These are phyloP conservation scores for Pyrenopolyporus hunteri DNA, from an alignment of 495 filamentous ascomycete genomes.

Conservation along the genomic window DNA sequence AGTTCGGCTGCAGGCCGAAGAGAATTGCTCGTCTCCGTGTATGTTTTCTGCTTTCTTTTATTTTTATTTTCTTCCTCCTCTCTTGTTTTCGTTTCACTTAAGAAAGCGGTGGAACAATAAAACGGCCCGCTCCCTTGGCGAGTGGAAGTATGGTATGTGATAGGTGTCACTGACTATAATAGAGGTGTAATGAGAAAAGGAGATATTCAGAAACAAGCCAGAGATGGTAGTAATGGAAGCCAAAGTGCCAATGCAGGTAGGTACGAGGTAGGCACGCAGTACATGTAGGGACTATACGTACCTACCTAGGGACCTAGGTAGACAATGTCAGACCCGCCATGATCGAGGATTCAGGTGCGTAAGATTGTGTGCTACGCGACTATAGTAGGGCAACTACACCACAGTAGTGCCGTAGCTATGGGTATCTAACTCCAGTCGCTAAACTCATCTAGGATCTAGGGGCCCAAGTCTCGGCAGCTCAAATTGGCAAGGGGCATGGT, in stretches of 20 bases:
- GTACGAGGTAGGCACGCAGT: too few species aligned
- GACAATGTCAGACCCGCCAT: neutral
- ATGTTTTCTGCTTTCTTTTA: too few species aligned
- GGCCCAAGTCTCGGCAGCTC: conserved; percentile 28
- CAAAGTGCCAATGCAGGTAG: too few species aligned
- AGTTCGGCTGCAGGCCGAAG: neutral
- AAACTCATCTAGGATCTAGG: conserved; percentile 8
- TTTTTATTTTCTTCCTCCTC: too few species aligned
- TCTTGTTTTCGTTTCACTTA: neutral
- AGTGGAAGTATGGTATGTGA: too few species aligned
- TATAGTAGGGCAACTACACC: conserved; percentile 3
- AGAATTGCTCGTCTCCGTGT: neutral
- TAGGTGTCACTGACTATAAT: too few species aligned
- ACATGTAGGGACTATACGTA: too few species aligned
- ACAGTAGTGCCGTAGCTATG: conserved; percentile 8
- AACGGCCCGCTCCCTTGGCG: neutral
- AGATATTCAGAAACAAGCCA: neutral
- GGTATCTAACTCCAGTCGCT: neutral
- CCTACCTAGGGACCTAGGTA: too few species aligned
- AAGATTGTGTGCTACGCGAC: neutral
- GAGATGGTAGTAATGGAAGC: too few species aligned
- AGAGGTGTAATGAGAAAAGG: neutral
- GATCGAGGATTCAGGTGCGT: neutral
- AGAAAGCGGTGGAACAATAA: neutral
- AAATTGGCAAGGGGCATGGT: conserved; percentile 27